phyloP scores from a whole-genome alignment of 1,284 basidiomycete species.

The Tetrapyrgos nigripes region DNA sequence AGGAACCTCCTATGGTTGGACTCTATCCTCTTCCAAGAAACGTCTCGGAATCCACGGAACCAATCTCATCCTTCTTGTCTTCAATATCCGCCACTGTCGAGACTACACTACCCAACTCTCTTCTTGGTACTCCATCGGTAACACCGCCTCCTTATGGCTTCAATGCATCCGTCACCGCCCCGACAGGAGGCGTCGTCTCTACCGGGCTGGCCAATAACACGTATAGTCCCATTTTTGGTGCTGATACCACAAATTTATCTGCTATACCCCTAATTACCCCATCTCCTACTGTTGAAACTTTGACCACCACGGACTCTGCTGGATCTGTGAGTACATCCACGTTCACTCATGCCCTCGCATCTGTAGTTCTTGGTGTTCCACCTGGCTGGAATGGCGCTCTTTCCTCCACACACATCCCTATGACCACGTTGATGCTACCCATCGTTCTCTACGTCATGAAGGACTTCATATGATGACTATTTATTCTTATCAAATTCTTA shows the following conservation, averaged over 20 bases:
- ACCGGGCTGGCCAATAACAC: conserved; percentile 73
- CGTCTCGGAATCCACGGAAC: conserved; percentile 47
- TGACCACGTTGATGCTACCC: not conserved
- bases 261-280: conserved; percentile 55
- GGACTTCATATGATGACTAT: not conserved
- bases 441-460: conserved; percentile 1
- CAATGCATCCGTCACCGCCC: conserved; percentile 67
- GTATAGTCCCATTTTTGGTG: conserved; percentile 61
- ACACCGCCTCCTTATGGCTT: conserved; percentile 74
- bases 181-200: conserved; percentile 56
- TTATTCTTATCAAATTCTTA: conserved; percentile 1
- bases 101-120: conserved; percentile 80
- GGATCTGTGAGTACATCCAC: conserved; percentile 52
- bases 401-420: not conserved
- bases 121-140: conserved; percentile 71
- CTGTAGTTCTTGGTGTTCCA: conserved; percentile 56
- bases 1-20: conserved; percentile 78
- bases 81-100: conserved; percentile 67
- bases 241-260: conserved; percentile 41
- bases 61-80: conserved; percentile 62
- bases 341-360: conserved; percentile 44
- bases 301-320: conserved; percentile 50
- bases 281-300: conserved; percentile 47
- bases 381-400: conserved; percentile 45
- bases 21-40: conserved; percentile 65